Evolutionary conservation across 345 rosid species (phyloP).

Genomic region (Lumnitzera racemosa): DNA sequence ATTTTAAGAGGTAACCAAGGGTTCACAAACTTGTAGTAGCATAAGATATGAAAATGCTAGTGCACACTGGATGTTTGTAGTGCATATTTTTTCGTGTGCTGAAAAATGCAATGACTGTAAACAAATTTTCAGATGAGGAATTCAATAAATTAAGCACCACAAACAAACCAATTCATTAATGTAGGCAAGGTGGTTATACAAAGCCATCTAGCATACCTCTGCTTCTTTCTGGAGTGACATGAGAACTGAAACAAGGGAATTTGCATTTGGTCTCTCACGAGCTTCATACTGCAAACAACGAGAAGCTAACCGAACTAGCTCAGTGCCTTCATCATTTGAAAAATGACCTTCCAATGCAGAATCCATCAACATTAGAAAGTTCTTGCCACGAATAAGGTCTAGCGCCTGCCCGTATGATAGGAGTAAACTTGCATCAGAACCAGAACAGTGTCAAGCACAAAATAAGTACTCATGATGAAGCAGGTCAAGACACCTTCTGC

Average conservation of each 20-base stretch:
- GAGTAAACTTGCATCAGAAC: no score
- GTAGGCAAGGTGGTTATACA: neutral
- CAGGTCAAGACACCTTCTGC: no score
- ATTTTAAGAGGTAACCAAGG: no score
- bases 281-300: slow-evolving; percentile 46
- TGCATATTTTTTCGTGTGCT: neutral
- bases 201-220: slow-evolving; percentile 19
- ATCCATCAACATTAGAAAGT: slow-evolving; percentile 39
- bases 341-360: slow-evolving; percentile 43
- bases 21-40: no score
- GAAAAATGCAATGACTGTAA: no score
- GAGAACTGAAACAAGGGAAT: slow-evolving; percentile 38
- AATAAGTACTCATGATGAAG: no score
- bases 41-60: no score
- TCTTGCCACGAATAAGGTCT: slow-evolving; percentile 39
- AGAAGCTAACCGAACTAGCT: slow-evolving; percentile 37
- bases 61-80: no score
- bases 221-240: slow-evolving; percentile 37
- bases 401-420: slow-evolving; percentile 29
- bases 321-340: slow-evolving; percentile 42
- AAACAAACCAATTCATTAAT: neutral
- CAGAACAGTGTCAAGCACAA: no score
- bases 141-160: neutral
- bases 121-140: no score
- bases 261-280: slow-evolving; percentile 42